Conservation (phyloP, 139 green algal genomes). For the Chlamydomonas sphaeroides region DNA sequence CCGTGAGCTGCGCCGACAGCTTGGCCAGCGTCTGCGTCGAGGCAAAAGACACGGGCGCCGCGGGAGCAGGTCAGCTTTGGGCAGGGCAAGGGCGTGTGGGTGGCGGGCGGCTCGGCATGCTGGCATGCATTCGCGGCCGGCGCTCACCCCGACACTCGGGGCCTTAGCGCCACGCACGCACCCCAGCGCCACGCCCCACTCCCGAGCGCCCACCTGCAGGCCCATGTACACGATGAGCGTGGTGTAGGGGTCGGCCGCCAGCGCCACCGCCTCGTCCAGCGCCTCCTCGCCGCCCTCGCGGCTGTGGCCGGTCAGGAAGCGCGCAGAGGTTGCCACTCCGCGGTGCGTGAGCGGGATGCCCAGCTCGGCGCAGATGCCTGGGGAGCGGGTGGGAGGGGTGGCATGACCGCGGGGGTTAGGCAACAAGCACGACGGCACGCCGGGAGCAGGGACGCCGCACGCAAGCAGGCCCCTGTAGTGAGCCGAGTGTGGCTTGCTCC, state of each 20-base stretch:
- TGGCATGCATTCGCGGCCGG: no score
- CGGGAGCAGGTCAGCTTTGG: no score
- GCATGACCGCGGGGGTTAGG: background rate
- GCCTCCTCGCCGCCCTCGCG: conserved; percentile 83
- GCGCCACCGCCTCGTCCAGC: conserved; percentile 65
- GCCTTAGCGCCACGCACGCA: no score
- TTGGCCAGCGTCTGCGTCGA: conserved; percentile 77
- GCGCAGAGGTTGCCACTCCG: conserved; percentile 89
- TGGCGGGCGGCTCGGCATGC: no score
- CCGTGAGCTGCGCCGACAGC: conserved; percentile 74
- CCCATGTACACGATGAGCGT: conserved; percentile 99
- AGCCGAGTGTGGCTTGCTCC: no score
- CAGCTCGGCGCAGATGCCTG: conserved; percentile 64
- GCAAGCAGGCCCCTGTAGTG: background rate
- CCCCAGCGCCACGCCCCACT: no score
- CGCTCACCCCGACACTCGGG: no score
- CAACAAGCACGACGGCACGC: background rate
- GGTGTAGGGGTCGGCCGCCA: conserved; percentile 83
- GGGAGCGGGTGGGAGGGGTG: background rate
- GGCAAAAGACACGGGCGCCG: no score
- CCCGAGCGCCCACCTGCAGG: no score
- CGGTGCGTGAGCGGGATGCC: conserved; percentile 93
- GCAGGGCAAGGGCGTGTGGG: no score
- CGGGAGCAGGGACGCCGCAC: no score
- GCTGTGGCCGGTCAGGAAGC: conserved; percentile 93